These are phyloP conservation scores for Moesziomyces sp. DNA, from an alignment of 1,284 basidiomycete genomes.

Conservation along the genomic window DNA sequence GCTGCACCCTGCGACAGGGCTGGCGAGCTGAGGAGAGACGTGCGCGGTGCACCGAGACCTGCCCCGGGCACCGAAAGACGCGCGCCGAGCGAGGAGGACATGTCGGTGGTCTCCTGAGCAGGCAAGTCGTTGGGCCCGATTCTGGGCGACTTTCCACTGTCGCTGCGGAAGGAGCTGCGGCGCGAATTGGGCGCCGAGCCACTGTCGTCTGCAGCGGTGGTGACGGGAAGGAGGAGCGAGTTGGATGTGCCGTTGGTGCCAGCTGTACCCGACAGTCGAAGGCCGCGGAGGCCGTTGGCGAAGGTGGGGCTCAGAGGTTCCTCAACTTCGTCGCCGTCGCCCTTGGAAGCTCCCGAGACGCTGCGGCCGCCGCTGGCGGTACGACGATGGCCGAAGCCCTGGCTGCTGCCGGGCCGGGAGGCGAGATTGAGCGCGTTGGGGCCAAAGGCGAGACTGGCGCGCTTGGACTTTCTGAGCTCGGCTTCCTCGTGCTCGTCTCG, in stretches of 20 bases:
- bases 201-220: constrained; percentile 12
- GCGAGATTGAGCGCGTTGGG: constrained; percentile 47
- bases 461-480: constrained; percentile 51
- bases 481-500: constrained; percentile 51
- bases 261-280: constrained; percentile 42
- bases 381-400: constrained; percentile 34
- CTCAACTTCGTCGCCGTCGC: constrained; percentile 29
- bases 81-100: constrained; percentile 10
- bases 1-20: constrained; percentile 40
- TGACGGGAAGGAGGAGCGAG: constrained; percentile 26
- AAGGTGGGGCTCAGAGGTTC: constrained; percentile 47
- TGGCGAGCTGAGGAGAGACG: constrained; percentile 24
- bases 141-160: constrained; percentile 27
- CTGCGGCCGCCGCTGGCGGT: constrained; percentile 48
- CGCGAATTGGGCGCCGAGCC: constrained; percentile 42
- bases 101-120: constrained; percentile 9
- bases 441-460: constrained; percentile 56
- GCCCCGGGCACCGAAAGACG: constrained; percentile 30
- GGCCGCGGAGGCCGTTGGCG: constrained; percentile 40
- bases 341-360: constrained; percentile 34
- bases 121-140: constrained; percentile 16
- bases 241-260: constrained; percentile 17
- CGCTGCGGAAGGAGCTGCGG: constrained; percentile 47
- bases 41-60: constrained; percentile 14
- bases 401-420: constrained; percentile 11